Base-by-base conservation (phyloP, 495 filamentous ascomycete species). In the Tirmania nivea region DNA sequence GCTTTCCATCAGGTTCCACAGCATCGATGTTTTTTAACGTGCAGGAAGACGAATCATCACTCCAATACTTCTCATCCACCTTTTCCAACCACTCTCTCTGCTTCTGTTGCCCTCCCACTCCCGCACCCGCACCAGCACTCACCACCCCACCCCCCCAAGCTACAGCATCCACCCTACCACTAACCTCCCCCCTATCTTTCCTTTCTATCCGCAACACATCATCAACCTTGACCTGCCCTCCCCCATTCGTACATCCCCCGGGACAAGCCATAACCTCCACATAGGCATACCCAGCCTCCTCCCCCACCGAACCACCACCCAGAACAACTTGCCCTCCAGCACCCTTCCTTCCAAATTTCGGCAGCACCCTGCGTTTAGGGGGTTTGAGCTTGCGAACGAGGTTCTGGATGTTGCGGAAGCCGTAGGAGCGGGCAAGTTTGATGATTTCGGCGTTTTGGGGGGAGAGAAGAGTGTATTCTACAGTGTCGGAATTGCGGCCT, bases 191-290 rank as follows among this genome's bases (percentile, higher is more conserved):
- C 25, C 42, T 8, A 11, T 5, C 14, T n/a, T 10, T 7, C 25
- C 25, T 31, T 31, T 7, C 25, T n/a, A 25, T n/a, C 5, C 63
- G 25, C 0, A 45, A 14, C 80, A 74, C 14, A 65, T 97, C 90
- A 39, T 83, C 83, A 17, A 81, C 78, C 55, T 92, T 89, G 55
- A 97, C 80, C 70, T 97, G 90, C 0, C 90, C 90, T 20, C 90
- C 90, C 0, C 90, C 90, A 63, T 96, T 97, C 50, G 90, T 97
- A 66, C 90, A 97, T 1, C 90, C 90, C 10, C 90, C 90, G 0
- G 90, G 90, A 68, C 90, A 97, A 31, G 90, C 90, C 90, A 97
- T 97, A 35, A 97, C 92, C 63, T 97, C 90, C 10, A 97, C 84
- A 67, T 93, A 96, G 20, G 78, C 77, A 62, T 84, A 88, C 11